phyloP scores from a whole-genome alignment of 306 rosid species.

The Hippophae gyantsensis region DNA sequence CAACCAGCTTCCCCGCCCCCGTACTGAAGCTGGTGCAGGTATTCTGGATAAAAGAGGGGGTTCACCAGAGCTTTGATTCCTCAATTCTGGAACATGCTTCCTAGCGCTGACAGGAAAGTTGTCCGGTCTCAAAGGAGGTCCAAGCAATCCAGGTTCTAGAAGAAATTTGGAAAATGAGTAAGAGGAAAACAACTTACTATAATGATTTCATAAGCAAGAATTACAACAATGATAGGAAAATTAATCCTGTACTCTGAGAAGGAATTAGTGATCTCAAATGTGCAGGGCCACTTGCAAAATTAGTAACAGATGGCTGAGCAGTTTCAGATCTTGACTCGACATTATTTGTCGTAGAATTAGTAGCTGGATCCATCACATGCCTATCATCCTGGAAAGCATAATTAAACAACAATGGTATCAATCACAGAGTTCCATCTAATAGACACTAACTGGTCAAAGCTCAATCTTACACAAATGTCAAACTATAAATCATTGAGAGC shows the following conservation, averaged over 20 bases:
- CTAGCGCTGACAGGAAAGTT: constrained; percentile 44
- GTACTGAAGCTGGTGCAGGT: constrained; percentile 41
- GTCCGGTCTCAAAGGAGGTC: constrained; percentile 62
- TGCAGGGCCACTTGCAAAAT: constrained; percentile 38
- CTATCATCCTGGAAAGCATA: constrained; percentile 50
- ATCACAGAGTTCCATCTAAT: neutral
- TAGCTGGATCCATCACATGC: constrained; percentile 30
- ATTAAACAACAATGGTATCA: constrained; percentile 12
- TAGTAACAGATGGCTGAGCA: constrained; percentile 31
- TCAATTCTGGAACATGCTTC: constrained; percentile 45
- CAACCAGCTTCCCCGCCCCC: constrained; percentile 54
- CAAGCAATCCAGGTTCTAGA: constrained; percentile 88
- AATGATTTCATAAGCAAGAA: constrained; percentile 11
- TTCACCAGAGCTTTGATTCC: constrained; percentile 51
- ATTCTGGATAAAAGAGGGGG: constrained; percentile 51
- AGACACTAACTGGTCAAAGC: too few species aligned
- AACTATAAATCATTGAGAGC: too few species aligned
- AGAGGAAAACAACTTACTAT: constrained; percentile 9
- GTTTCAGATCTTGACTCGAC: constrained; percentile 48
- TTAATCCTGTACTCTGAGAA: constrained; percentile 54
- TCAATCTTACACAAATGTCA: too few species aligned
- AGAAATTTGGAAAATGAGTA: constrained; percentile 21
- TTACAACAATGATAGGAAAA: constrained; percentile 3
- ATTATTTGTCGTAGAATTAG: constrained; percentile 34
- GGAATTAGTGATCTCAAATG: constrained; percentile 47